phyloP scores from a whole-genome alignment of 306 rosid genomes.

The Trichosanthes cucumerina region DNA sequence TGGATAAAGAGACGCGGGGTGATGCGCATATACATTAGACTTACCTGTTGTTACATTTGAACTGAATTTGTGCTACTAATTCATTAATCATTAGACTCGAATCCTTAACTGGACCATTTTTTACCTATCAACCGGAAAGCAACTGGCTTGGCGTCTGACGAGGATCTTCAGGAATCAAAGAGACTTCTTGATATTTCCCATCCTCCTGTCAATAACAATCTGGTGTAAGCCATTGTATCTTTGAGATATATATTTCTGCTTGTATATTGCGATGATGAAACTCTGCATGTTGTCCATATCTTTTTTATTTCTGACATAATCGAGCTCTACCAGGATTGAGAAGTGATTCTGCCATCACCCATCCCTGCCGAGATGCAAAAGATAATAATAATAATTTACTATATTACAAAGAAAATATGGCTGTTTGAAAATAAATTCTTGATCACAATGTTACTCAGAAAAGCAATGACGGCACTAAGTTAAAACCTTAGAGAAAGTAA shows the following conservation, averaged over 20 bases:
- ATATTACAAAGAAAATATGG: background rate
- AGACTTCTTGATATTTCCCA: background rate
- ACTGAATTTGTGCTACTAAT: background rate
- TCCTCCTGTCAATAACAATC: background rate
- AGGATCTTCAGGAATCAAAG: background rate
- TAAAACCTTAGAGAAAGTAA: background rate
- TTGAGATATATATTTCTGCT: background rate
- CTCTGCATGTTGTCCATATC: background rate
- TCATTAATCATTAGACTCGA: background rate
- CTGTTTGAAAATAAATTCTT: background rate
- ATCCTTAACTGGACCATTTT: background rate
- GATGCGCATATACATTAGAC: background rate
- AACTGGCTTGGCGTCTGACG: background rate
- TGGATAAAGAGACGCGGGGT: background rate
- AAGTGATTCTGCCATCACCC: conserved; percentile 89
- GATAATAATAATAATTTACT: background rate
- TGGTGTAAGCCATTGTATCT: background rate
- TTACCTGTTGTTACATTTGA: background rate
- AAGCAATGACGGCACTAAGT: background rate
- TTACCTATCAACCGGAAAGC: background rate
- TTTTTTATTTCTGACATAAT: conserved; percentile 26
- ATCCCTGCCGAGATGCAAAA: conserved; percentile 43
- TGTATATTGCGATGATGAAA: background rate
- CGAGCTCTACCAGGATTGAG: conserved; percentile 97
- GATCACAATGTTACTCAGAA: background rate